These are phyloP conservation scores for Scedosporium dehoogii DNA, from an alignment of 2,329 filamentous ascomycete species.

Conservation along the genomic window DNA sequence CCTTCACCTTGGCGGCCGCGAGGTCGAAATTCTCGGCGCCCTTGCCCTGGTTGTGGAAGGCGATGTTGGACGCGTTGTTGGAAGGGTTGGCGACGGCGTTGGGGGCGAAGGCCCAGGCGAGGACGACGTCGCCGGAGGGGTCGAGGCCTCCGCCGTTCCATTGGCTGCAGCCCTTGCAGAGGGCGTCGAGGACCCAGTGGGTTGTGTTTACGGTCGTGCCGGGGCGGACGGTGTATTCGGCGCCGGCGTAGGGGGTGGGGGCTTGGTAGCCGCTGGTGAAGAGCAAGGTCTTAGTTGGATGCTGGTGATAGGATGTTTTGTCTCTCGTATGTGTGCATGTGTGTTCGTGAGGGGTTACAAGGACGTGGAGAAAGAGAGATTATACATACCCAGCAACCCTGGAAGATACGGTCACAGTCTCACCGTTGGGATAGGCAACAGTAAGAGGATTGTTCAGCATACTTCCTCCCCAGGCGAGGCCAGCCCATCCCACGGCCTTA, in stretches of 20 bases:
- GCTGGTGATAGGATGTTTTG: background rate
- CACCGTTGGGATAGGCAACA: conserved; percentile 29
- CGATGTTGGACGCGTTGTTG: conserved; percentile 24
- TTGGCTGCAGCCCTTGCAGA: conserved; percentile 28
- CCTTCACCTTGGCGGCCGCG: conserved; percentile 18
- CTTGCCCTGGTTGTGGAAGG: conserved; percentile 28
- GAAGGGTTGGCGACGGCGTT: conserved; percentile 26
- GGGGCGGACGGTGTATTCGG: conserved; percentile 23
- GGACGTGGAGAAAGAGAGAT: conserved; percentile 3
- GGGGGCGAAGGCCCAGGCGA: conserved; percentile 29
- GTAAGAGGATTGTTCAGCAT: conserved; percentile 34
- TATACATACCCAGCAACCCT: conserved; percentile 23
- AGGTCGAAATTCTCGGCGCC: conserved; percentile 30
- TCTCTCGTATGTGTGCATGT: too few species aligned
- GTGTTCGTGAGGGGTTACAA: background rate
- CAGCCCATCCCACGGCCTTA: conserved; percentile 29
- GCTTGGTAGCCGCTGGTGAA: conserved; percentile 22
- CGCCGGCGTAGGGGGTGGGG: conserved; percentile 19
- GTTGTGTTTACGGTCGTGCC: conserved; percentile 22
- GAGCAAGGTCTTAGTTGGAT: background rate
- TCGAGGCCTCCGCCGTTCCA: conserved; percentile 30
- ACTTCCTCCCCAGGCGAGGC: conserved; percentile 31
- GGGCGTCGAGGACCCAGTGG: conserved; percentile 23
- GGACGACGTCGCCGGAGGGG: conserved; percentile 19
- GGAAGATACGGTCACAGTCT: conserved; percentile 24